A percentile compares a stretch with the other conserved stretches of the same genome.
These are phyloP conservation scores for Hypoxylon sp. DNA, from an alignment of 2,329 filamentous ascomycete genomes.

Conservation along the genomic window DNA sequence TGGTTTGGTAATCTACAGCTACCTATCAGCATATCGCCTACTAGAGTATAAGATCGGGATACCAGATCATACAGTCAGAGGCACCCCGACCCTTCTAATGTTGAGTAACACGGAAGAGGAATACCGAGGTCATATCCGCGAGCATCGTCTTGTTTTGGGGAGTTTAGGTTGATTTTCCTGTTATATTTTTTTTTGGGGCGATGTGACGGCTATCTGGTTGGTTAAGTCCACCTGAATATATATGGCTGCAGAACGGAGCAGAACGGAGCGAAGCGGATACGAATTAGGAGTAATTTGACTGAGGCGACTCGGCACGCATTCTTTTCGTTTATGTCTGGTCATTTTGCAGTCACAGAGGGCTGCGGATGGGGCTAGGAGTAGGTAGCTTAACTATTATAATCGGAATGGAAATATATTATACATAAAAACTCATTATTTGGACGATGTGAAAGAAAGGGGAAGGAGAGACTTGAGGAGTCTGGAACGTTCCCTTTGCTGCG, in stretches of 20 bases:
- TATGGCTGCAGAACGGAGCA: conserved; percentile 3
- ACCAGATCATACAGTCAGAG: conserved; percentile 10
- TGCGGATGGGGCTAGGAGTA: neutral
- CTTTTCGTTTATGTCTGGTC: conserved; percentile 16
- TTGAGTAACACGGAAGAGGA: conserved; percentile 6
- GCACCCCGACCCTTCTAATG: conserved; percentile 4
- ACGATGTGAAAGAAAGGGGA: neutral
- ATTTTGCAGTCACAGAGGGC: conserved; percentile 13
- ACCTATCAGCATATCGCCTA: conserved; percentile 10
- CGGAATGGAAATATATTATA: conserved; percentile 20
- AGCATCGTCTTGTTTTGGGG: conserved; percentile 22
- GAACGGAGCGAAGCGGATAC: conserved; percentile 6
- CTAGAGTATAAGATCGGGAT: conserved; percentile 18
- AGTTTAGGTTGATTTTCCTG: conserved; percentile 15
- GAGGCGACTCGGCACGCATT: conserved; percentile 25
- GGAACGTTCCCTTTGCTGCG: neutral
- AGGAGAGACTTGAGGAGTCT: neutral
- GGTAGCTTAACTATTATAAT: conserved; percentile 25
- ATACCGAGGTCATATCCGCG: conserved; percentile 20
- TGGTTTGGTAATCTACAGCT: conserved; percentile 8
- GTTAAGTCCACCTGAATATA: conserved; percentile 11
- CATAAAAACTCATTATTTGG: neutral
- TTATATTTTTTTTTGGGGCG: conserved; percentile 11
- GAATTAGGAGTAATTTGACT: conserved; percentile 14
- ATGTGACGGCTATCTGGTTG: conserved; percentile 3